A percentile compares a stretch with the other conserved stretches of the same genome.
Conservation (phyloP, 2,329 filamentous ascomycete genomes). For the Colletotrichum shisoi region DNA sequence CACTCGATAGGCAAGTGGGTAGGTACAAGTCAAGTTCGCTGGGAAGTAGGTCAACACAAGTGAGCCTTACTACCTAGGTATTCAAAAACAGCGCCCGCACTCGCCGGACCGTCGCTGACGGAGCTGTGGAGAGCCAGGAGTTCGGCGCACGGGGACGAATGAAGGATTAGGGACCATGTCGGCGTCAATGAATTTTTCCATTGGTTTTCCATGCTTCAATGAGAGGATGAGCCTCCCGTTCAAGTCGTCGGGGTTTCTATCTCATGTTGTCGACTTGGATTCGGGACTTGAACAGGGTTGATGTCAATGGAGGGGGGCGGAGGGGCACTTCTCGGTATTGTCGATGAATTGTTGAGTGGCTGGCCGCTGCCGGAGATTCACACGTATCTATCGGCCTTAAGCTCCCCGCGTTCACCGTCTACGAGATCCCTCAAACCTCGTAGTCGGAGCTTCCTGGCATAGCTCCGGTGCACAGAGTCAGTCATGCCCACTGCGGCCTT, state of each 20-base stretch:
- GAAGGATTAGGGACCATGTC: neutral
- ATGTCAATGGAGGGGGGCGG: constrained; percentile 37
- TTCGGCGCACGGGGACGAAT: constrained; percentile 15
- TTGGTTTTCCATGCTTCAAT: constrained; percentile 15
- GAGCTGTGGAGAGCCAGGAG: constrained; percentile 2
- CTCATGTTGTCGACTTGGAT: neutral
- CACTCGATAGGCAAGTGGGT: constrained; percentile 34
- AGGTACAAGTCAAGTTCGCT: constrained; percentile 16
- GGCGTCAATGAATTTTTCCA: constrained; percentile 24
- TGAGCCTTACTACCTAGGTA: neutral
- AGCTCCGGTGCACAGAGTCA: constrained; percentile 38
- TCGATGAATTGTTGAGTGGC: constrained; percentile 35
- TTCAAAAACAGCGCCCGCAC: constrained; percentile 4
- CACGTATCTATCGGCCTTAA: constrained; percentile 34
- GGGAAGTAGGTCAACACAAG: constrained; percentile 17
- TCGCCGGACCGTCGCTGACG: constrained; percentile 4
- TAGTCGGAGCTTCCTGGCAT: constrained; percentile 33
- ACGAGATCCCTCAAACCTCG: constrained; percentile 16
- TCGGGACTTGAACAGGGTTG: constrained; percentile 37
- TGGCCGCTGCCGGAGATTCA: constrained; percentile 36
- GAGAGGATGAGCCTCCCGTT: constrained; percentile 5
- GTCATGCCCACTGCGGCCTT: constrained; percentile 21
- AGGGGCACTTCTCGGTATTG: constrained; percentile 33
- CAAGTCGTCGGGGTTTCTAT: constrained; percentile 19
- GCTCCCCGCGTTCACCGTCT: constrained; percentile 11